Conservation (phyloP, 2,329 filamentous ascomycete genomes). For the Penicillium sp. region DNA sequence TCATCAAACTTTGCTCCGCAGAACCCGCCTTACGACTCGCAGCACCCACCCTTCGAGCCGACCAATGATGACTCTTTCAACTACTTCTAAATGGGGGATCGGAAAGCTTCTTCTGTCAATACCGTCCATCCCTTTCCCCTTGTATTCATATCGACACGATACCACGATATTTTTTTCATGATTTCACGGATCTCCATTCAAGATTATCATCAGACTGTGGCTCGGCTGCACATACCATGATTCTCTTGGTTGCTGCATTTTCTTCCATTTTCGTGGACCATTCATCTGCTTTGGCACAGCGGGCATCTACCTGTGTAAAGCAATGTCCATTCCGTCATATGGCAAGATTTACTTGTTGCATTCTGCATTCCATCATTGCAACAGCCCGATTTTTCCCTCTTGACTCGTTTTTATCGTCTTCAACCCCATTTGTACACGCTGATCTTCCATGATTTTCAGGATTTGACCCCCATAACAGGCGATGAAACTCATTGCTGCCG, state of each 20-base stretch:
- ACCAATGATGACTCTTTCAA: constrained; percentile 26
- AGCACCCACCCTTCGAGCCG: too few relatives aligned
- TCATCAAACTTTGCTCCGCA: constrained; percentile 28
- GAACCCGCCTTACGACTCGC: background rate
- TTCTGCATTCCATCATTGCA: constrained; percentile 5
- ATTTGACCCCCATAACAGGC: too few relatives aligned
- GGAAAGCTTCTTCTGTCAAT: constrained; percentile 18
- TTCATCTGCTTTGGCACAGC: constrained; percentile 16
- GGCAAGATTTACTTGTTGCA: constrained; percentile 23
- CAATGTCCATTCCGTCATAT: constrained; percentile 18
- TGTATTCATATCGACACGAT: constrained; percentile 43
- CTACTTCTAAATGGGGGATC: constrained; percentile 31
- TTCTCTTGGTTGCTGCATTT: constrained; percentile 7
- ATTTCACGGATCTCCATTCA: constrained; percentile 25
- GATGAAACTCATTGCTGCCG: background rate
- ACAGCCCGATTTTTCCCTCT: background rate
- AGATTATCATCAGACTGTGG: constrained; percentile 27
- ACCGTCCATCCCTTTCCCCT: constrained; percentile 26
- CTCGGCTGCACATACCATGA: constrained; percentile 18
- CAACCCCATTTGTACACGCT: too few relatives aligned
- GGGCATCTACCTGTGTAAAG: constrained; percentile 12
- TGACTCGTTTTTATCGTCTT: background rate
- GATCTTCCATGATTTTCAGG: too few relatives aligned
- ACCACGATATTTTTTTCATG: constrained; percentile 33
- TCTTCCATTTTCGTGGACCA: background rate